Evolutionary conservation across 768 basidiomycete genomes (phyloP), one percentile per base, ranked within the genome.

Genomic region (Termitomyces sp.): DNA sequence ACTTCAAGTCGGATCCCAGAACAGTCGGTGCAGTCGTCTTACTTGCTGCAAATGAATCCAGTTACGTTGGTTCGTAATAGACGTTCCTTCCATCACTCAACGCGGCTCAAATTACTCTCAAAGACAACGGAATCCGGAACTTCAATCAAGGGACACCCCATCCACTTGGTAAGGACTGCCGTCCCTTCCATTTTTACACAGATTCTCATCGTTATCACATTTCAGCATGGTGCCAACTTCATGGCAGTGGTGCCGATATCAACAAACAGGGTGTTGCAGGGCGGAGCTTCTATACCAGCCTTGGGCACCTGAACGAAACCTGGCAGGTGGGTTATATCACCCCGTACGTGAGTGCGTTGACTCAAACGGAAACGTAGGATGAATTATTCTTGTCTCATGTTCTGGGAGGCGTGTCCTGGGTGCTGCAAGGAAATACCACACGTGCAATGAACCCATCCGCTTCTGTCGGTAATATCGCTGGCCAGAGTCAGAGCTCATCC

Each of bases 141-240:
- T 88, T 81, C 67, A 72, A 86, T 65, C 85, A 90, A 67, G 92
- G 92, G 12, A 76, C 70, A 36, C 91, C 92, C 5, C 92, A 92
- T 74, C 93, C 93, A 2, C 83, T 86, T 65, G 89, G 91, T 86
- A 25, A 25, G 25, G 25, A 70, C 65, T 78, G n/a, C 2, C 7
- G 25, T 17, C 6, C 38, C 15, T 56, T 15, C 37, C 34, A 15
- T 29, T 32, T 32, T 2, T 1, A 36, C 15, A 59, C 6, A 51
- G 7, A 36, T 36, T 48, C 29, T 51, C 43, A 31, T 29, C 42
- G 42, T 50, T 58, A 1, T 20, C 20, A 7, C 50, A 10, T 46
- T 42, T 15, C 63, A 92, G 92, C 94, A 25, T 95, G 92, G 92
- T 94, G 83, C 70, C 92, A 93, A 72, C 86, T 88, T 64, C 81